Conservation (phyloP, 768 basidiomycete genomes). For the Cubamyces lactineus region DNA sequence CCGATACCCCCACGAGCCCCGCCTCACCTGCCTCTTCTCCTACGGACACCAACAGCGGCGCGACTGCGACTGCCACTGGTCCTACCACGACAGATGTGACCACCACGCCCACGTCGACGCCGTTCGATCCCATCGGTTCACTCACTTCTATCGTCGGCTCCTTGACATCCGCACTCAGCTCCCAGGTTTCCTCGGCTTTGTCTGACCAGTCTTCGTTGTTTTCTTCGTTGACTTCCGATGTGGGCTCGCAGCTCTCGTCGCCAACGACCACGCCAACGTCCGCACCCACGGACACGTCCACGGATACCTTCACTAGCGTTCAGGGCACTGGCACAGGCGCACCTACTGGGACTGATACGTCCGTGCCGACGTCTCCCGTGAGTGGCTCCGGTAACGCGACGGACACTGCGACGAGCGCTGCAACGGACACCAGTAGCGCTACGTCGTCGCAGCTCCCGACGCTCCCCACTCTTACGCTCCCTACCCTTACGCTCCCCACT, state of each 20-base stretch:
- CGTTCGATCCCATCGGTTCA: not conserved
- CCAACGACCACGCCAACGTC: conserved; percentile 4
- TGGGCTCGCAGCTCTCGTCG: not conserved
- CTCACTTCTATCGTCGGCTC: conserved; percentile 2
- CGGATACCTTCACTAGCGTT: not conserved
- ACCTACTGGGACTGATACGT: not conserved
- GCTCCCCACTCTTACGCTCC: too few species aligned
- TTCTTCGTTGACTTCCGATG: conserved; percentile 4
- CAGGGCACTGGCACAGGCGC: not conserved
- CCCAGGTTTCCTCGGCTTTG: conserved; percentile 4
- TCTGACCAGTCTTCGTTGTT: not conserved
- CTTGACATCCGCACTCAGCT: conserved; percentile 3
- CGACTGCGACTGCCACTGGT: conserved; percentile 4
- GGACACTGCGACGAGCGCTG: conserved; percentile 8
- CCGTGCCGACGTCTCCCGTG: not conserved
- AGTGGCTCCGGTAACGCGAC: conserved; percentile 11
- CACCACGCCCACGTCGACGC: conserved; percentile 12
- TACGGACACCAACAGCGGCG: not conserved
- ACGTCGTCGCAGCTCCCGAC: too few species aligned
- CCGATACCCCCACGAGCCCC: conserved; percentile 15
- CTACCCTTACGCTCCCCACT: too few species aligned
- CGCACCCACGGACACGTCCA: conserved; percentile 2
- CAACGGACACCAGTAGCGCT: not conserved
- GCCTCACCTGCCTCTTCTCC: not conserved
- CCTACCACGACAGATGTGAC: conserved; percentile 5